Percentiles rank a stretch among this genome's conserved stretches.
Evolutionary conservation across 2,329 filamentous ascomycete genomes (phyloP).

Genomic region (Daldinia sp.): DNA sequence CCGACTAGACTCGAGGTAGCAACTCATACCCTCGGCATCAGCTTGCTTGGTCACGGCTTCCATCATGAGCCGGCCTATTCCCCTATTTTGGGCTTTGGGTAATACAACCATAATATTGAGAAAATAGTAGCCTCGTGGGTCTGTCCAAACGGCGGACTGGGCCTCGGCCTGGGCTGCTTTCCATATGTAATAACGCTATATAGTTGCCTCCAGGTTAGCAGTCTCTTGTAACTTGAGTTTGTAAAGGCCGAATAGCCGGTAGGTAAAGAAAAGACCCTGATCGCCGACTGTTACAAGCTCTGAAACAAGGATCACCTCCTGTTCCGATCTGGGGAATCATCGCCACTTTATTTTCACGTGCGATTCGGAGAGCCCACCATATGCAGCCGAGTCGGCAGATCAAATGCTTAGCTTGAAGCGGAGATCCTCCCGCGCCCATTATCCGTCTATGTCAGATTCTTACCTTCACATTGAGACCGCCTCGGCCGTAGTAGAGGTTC

Average conservation of each 20-base stretch:
- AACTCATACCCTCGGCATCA: conserved; percentile 72
- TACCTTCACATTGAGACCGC: conserved; percentile 73
- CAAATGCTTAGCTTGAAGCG: conserved; percentile 37
- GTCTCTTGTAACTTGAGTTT: conserved; percentile 4
- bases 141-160: conserved; percentile 73
- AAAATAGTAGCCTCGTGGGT: conserved; percentile 77
- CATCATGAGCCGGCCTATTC: conserved; percentile 74
- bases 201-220: conserved; percentile 37
- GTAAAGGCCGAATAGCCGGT: conserved; percentile 11
- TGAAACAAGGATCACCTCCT: conserved; percentile 41
- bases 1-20: conserved; percentile 78
- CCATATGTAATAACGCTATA: conserved; percentile 77
- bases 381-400: conserved; percentile 38
- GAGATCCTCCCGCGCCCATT: conserved; percentile 23
- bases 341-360: conserved; percentile 16
- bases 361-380: conserved; percentile 16
- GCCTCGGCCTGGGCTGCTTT: conserved; percentile 73
- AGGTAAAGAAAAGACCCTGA: conserved; percentile 25
- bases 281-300: conserved; percentile 38
- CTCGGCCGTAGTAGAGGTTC: conserved; percentile 76
- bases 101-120: conserved; percentile 80
- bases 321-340: conserved; percentile 28
- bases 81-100: conserved; percentile 73
- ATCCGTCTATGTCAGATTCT: conserved; percentile 49
- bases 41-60: conserved; percentile 71